Percentiles rank a stretch among this genome's conserved stretches.
These are phyloP conservation scores for Globisporangium camurandrum DNA, from an alignment of 352 stramenopile species.

Conservation along the genomic window DNA sequence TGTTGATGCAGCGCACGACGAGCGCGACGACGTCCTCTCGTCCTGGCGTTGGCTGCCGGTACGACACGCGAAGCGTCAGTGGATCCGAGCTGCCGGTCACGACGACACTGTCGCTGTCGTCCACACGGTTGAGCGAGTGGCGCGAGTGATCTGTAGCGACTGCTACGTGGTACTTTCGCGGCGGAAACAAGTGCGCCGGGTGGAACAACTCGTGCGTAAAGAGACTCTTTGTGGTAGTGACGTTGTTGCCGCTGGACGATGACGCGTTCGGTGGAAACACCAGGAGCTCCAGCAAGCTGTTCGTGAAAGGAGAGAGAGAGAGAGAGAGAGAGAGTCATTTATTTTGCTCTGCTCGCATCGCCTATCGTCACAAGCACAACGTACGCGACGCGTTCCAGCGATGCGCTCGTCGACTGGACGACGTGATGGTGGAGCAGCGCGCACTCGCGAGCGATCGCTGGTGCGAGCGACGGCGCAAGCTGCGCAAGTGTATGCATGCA, in stretches of 20 bases:
- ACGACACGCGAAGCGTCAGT: constrained; percentile 45
- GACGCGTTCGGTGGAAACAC: neutral
- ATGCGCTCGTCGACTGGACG: neutral
- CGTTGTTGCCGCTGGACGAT: too few species aligned
- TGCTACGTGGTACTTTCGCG: constrained; percentile 12
- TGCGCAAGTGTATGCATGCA: constrained; percentile 26
- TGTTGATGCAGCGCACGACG: constrained; percentile 53
- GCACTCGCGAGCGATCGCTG: constrained; percentile 21
- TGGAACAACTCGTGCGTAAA: constrained; percentile 32
- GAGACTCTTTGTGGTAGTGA: constrained; percentile 3
- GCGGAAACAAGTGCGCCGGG: constrained; percentile 25
- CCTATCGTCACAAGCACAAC: neutral
- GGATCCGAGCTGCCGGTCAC: constrained; percentile 59
- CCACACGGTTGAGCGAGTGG: neutral
- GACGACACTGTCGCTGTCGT: constrained; percentile 8
- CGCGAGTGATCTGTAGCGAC: neutral
- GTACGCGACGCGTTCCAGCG: constrained; percentile 9
- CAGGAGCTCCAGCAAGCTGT: constrained; percentile 6
- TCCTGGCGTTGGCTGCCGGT: constrained; percentile 31
- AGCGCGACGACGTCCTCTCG: constrained; percentile 47
- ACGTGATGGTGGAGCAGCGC: constrained; percentile 16
- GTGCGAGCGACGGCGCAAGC: constrained; percentile 17
- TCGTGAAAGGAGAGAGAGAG: neutral
- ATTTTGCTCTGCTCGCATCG: neutral
- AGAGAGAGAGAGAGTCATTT: neutral